Base-by-base conservation (phyloP, 1,284 basidiomycete genomes). In the Ganoderma leucocontextum region DNA sequence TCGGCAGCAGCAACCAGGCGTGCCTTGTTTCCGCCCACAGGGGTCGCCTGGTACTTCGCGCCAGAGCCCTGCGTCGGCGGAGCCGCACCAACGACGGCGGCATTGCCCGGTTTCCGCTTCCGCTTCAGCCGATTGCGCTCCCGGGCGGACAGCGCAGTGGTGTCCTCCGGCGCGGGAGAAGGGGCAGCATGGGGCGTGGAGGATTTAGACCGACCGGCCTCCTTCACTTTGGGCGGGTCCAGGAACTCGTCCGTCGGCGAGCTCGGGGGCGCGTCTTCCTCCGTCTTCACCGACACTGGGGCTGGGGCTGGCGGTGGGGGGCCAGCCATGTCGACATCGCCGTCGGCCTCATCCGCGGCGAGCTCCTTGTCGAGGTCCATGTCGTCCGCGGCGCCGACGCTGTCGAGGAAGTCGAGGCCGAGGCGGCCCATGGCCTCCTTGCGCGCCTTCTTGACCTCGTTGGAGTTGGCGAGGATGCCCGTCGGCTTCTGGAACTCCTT, bases 51-150 rank as follows among this genome's bases (percentile, higher is more conserved):
- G 75, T 89, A 93, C 75, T 90, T 91, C 1, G 83, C 73, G 9
- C 79, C 78, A 0, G 87, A 79, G 59, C 84, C 82, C 42, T 88
- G 77, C 63, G 90, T 87, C 2, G 91, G 89, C 29, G 92, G 90
- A 1, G 90, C 90, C 0, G 91, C 87, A 19, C 87, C 82, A 25
- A 95, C 93, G 74, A 94, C 91, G 2, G 90, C 92, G 47, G 86
- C 82, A 74, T 91, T 95, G n/a, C 95, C 95, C 17, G 89, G 84
- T 77, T 97, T 98, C 62, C 95, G 90, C 76, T 97, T 97, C 22
- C 96, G 88, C 78, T 98, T 98, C 42, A 97, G 84, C 59, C 95
- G 87, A 78, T 97, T 98, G 42, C 93, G 90, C 78, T 98, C 96
- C 60, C 96, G 87, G 19, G 95, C 95, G 17, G 94, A 95, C 53